Conservation (phyloP, 2,329 filamentous ascomycete species). For the Calonectria pteridis region DNA sequence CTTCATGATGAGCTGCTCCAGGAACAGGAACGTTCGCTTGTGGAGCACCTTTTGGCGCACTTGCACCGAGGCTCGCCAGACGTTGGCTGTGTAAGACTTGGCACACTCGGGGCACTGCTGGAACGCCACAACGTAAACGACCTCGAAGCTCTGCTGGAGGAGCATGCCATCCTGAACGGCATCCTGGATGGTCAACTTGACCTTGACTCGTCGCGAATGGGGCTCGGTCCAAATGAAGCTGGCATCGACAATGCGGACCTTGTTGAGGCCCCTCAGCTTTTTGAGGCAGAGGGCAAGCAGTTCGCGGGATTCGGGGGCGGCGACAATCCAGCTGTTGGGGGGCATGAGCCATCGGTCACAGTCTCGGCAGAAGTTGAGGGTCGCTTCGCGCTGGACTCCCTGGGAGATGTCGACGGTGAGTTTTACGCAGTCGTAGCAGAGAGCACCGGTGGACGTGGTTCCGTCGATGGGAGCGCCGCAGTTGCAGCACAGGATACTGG, state of each 20-base stretch:
- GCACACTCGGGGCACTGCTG: constrained; percentile 96
- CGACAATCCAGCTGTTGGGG: constrained; percentile 87
- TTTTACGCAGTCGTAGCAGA: constrained; percentile 97
- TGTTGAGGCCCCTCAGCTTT: constrained; percentile 86
- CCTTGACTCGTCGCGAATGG: constrained; percentile 90
- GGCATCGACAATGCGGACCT: constrained; percentile 94
- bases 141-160: constrained; percentile 95
- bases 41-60: constrained; percentile 97
- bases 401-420: constrained; percentile 92
- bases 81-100: constrained; percentile 97
- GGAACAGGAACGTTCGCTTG: constrained; percentile 79
- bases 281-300: constrained; percentile 91
- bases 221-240: constrained; percentile 99
- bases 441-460: constrained; percentile 84
- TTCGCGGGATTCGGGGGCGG: constrained; percentile 89
- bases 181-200: constrained; percentile 94
- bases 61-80: constrained; percentile 93
- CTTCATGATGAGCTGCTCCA: constrained; percentile 97
- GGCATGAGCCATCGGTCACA: constrained; percentile 95
- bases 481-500: constrained; percentile 91
- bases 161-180: constrained; percentile 72
- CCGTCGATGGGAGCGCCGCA: constrained; percentile 97
- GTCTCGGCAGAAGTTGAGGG: constrained; percentile 91
- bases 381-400: constrained; percentile 91
- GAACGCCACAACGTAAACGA: constrained; percentile 89